A percentile compares a stretch with the other conserved stretches of the same genome.
phyloP scores from a whole-genome alignment of 2,329 filamentous ascomycete species.

The Penicillium polonicum region DNA sequence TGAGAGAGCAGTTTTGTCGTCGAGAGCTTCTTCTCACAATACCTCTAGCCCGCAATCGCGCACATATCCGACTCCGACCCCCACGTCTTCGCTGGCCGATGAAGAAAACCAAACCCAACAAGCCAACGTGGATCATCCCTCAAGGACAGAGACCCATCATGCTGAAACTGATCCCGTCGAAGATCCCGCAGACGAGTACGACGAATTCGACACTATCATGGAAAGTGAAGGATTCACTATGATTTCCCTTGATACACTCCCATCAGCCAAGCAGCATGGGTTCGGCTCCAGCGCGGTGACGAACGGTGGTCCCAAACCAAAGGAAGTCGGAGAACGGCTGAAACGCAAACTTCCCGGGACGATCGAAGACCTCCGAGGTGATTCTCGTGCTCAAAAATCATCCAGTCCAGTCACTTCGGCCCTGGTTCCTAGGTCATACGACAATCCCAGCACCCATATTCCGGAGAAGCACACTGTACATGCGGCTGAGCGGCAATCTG shows the following conservation, averaged over 20 bases:
- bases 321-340: constrained; percentile 27
- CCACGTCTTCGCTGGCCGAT: constrained; percentile 39
- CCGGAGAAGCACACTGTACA: neutral
- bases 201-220: constrained; percentile 55
- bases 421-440: neutral
- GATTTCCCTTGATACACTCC: constrained; percentile 55
- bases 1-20: constrained; percentile 28
- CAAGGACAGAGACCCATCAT: constrained; percentile 13
- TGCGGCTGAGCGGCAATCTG: neutral
- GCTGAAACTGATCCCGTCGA: constrained; percentile 1
- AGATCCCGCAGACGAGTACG: constrained; percentile 46
- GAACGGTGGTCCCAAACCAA: constrained; percentile 26
- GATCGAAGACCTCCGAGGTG: constrained; percentile 20
- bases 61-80: constrained; percentile 43
- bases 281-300: constrained; percentile 35
- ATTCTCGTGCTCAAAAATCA: constrained; percentile 15
- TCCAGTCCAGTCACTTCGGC: constrained; percentile 13
- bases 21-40: constrained; percentile 36
- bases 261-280: constrained; percentile 48
- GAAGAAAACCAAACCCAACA: constrained; percentile 32
- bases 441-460: neutral
- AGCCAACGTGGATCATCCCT: constrained; percentile 1
- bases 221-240: constrained; percentile 60
- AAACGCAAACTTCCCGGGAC: constrained; percentile 27
- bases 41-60: constrained; percentile 36